Percentiles rank a stretch among this genome's conserved stretches.
phyloP scores from a whole-genome alignment of 139 green algal genomes.

The Pleodorina starrii region DNA sequence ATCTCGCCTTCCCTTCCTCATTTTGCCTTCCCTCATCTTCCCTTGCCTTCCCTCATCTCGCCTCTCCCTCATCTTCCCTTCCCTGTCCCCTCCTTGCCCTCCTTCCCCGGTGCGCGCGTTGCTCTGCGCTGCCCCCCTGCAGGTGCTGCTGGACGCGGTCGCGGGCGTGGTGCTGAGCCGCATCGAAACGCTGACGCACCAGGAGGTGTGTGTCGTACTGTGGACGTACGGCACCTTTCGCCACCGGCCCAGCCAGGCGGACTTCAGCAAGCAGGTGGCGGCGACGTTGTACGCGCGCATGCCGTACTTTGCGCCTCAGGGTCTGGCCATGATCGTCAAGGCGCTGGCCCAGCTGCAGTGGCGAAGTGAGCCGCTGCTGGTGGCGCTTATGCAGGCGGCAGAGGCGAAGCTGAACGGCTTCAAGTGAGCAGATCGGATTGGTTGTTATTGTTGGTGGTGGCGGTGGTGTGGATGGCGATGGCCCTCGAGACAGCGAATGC shows the following conservation, averaged over 20 bases:
- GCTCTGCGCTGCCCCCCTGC: too few species aligned
- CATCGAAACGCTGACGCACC: not conserved
- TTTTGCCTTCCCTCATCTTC: too few species aligned
- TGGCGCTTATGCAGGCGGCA: not conserved
- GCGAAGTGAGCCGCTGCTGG: slow-evolving; percentile 44
- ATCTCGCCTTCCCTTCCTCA: too few species aligned
- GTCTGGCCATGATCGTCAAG: slow-evolving; percentile 48
- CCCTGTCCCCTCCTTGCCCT: too few species aligned
- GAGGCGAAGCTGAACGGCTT: slow-evolving; percentile 29
- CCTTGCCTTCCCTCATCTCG: too few species aligned
- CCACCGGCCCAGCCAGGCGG: slow-evolving; percentile 25
- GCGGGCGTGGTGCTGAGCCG: not conserved
- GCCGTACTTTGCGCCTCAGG: slow-evolving; percentile 11
- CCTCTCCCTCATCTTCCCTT: too few species aligned
- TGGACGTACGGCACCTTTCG: slow-evolving; percentile 61
- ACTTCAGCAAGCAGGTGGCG: not conserved
- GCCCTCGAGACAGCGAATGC: too few species aligned
- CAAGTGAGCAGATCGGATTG: slow-evolving; percentile 19
- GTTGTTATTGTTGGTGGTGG: too few species aligned
- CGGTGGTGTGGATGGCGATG: too few species aligned
- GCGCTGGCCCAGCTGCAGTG: slow-evolving; percentile 49
- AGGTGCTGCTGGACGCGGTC: slow-evolving; percentile 30
- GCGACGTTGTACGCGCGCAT: slow-evolving; percentile 3
- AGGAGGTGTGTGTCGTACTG: slow-evolving; percentile 50
- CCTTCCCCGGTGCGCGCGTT: too few species aligned